phyloP scores from a whole-genome alignment of 1,284 basidiomycete species.

The Malassezia brasiliensis region DNA sequence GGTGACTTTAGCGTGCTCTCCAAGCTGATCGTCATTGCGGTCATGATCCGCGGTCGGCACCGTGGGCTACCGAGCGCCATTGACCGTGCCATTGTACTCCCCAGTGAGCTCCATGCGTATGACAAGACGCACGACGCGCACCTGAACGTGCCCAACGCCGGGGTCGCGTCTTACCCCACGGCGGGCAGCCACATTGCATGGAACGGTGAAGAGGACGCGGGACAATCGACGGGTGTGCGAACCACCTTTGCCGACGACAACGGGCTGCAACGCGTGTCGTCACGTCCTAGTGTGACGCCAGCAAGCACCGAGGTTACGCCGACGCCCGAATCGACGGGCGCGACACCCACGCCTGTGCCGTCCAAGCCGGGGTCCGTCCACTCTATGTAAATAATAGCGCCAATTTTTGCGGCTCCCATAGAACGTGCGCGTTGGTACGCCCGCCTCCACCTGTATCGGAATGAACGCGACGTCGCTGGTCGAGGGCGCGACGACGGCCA shows the following conservation, averaged over 20 bases:
- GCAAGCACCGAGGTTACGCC: background rate
- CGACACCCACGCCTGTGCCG: background rate
- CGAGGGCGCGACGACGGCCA: background rate
- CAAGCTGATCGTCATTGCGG: constrained; percentile 65
- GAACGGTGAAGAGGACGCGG: background rate
- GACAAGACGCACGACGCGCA: background rate
- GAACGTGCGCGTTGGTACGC: too few species aligned
- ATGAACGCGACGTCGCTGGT: background rate
- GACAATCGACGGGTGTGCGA: background rate
- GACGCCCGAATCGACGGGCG: background rate
- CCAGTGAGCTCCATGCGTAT: constrained; percentile 24
- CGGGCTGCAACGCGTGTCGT: background rate
- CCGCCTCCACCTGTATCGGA: background rate
- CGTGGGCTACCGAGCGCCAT: constrained; percentile 68
- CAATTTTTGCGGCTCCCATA: too few species aligned
- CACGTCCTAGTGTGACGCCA: background rate
- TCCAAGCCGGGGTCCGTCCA: background rate
- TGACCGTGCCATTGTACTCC: constrained; percentile 60
- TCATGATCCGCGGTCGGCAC: constrained; percentile 89
- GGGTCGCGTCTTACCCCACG: background rate
- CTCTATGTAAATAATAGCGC: background rate
- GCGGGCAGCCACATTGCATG: too few species aligned
- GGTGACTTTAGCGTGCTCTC: constrained; percentile 70
- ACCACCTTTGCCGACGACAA: background rate
- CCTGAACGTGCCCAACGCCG: background rate